Evolutionary conservation across 495 filamentous ascomycete genomes (phyloP), one percentile per base, ranked within the genome.

Genomic region (Tuber brumale): DNA sequence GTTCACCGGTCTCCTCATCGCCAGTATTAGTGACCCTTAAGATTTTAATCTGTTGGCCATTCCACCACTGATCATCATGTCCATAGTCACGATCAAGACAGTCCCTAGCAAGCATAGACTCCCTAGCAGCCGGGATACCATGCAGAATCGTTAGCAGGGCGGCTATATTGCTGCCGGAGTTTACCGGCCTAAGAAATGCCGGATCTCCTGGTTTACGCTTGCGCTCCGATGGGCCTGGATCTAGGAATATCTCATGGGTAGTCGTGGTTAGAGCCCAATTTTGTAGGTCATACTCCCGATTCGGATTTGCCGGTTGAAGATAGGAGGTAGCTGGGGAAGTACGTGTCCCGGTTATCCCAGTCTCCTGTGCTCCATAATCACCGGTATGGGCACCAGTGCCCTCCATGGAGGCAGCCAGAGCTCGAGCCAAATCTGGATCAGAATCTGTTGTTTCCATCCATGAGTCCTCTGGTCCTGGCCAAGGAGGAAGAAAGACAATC

Each of bases 11-110:
- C 12, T 88, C 83, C 10, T 88, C 85, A 21, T 89, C 87, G 31
- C 87, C 85, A 57, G 87, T 80, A 23, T 88, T 86, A n/a, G 90
- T 86, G 27, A 90, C 86, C 46, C 88, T 88, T 18, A 89, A 87
- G 3, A 86, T 84, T 46, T 87, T 85, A 45, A 95, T 92, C 0
- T 86, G 76, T 16, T 88, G 86, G 9, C 94, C 94, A 79, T 90
- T 90, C 94, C 94, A 97, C 94, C 94, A 97, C 37, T 95, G 89
- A 14, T 87, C 83, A 76, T 92, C 87, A 74, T 88, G 85, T 1
- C 91, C 92, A 77, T 95, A 96, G 72, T 90, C 88, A 6, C 85
- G 84, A 18, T 90, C 85, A 44, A 84, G 74, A 48, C 85, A 80
- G 77, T 86, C 82, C 51, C 87, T 84, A 35, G 87, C 85, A 21